phyloP scores from a whole-genome alignment of 352 stramenopile species.

The Globisporangium mamillatum region DNA sequence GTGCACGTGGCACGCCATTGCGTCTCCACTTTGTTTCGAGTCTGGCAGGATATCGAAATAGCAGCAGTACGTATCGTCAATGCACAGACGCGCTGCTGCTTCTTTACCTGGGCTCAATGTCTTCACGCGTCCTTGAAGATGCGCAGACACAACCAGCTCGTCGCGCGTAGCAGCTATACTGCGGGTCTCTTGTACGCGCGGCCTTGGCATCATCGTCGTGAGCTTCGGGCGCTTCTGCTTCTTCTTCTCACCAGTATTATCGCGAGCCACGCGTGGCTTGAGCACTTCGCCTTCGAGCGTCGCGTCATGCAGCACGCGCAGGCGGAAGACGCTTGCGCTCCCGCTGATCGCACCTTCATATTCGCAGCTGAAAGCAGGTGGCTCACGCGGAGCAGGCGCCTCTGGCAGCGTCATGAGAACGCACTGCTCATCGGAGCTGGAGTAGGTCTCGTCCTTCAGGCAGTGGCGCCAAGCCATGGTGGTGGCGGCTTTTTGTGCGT shows the following conservation, averaged over 20 bases:
- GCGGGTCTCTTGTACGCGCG: neutral
- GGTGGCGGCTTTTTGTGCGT: neutral
- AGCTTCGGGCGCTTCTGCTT: conserved; percentile 33
- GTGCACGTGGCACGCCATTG: conserved; percentile 43
- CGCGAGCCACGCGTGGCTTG: conserved; percentile 3
- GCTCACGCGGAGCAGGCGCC: neutral
- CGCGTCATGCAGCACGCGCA: conserved; percentile 40
- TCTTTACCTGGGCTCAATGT: conserved; percentile 7
- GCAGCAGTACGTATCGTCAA: conserved; percentile 37
- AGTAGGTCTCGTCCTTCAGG: neutral
- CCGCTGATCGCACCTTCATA: conserved; percentile 51
- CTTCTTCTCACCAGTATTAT: neutral
- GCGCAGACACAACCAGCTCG: conserved; percentile 5
- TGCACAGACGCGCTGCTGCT: neutral
- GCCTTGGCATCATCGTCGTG: neutral
- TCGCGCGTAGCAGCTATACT: neutral
- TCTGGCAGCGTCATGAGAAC: conserved; percentile 8
- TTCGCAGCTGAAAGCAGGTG: conserved; percentile 25
- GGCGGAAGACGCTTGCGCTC: conserved; percentile 28
- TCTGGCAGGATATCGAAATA: conserved; percentile 32
- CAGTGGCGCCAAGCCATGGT: neutral
- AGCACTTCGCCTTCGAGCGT: conserved; percentile 38
- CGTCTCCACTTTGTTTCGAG: conserved; percentile 33
- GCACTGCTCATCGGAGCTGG: conserved; percentile 6
- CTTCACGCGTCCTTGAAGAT: conserved; percentile 18